phyloP scores from a whole-genome alignment of 1,139 yeast genomes.

The Candida tropicalis region DNA sequence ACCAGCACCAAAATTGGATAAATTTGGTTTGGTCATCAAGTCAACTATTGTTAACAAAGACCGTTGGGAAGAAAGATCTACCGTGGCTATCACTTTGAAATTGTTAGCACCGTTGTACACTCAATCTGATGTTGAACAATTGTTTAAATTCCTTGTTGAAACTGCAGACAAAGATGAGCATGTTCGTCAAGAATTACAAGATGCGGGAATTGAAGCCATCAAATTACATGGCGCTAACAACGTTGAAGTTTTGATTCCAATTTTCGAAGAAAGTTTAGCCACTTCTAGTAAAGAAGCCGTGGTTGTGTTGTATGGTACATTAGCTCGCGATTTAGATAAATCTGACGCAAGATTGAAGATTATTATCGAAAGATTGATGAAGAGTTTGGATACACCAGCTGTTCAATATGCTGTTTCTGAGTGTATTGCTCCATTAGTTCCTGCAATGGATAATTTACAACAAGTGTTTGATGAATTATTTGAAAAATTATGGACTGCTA shows the following conservation, averaged over 20 bases:
- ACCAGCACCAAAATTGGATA: slow-evolving; percentile 75
- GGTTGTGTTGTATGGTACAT: slow-evolving; percentile 82
- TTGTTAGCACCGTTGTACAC: slow-evolving; percentile 56
- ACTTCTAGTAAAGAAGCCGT: slow-evolving; percentile 72
- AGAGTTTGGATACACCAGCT: slow-evolving; percentile 81
- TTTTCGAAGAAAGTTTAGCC: slow-evolving; percentile 67
- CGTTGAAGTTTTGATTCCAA: slow-evolving; percentile 73
- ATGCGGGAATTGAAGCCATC: slow-evolving; percentile 81
- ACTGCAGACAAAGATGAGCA: slow-evolving; percentile 70
- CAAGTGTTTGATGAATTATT: slow-evolving; percentile 60
- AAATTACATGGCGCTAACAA: slow-evolving; percentile 61
- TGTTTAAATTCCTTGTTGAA: slow-evolving; percentile 63
- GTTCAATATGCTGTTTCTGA: slow-evolving; percentile 87
- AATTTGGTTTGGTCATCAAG: slow-evolving; percentile 75
- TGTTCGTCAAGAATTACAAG: slow-evolving; percentile 83
- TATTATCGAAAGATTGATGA: slow-evolving; percentile 69
- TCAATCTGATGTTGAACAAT: slow-evolving; percentile 40
- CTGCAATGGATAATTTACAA: slow-evolving; percentile 52
- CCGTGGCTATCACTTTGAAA: slow-evolving; percentile 70
- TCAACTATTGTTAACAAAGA: slow-evolving; percentile 64
- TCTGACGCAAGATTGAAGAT: slow-evolving; percentile 64
- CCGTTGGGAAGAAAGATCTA: slow-evolving; percentile 83
- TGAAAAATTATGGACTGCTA: slow-evolving; percentile 56
- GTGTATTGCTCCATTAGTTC: slow-evolving; percentile 82
- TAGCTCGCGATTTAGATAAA: slow-evolving; percentile 75